Base-by-base conservation (phyloP, 257 asterid species). In the Plantago ovata region DNA sequence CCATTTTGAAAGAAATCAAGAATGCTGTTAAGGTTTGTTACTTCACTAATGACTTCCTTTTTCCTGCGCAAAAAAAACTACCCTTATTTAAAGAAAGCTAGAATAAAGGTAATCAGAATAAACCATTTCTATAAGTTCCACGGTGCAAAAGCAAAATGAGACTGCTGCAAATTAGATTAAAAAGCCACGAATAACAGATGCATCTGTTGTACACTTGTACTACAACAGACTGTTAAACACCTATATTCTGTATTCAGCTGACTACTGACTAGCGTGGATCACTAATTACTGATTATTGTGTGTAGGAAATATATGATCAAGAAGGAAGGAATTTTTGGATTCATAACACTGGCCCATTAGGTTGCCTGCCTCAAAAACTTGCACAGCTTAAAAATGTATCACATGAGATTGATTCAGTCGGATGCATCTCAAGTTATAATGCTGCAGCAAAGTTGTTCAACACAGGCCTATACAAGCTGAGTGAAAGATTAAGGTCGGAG, bases 241-340 rank as follows among this genome's bases (percentile, higher is more conserved):
- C n/a, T 24, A 2, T 2, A 20, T 24, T 10, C 11, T 48, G 20
- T 48, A 28, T 24, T 46, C 23, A n/a, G 52, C 20, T 11, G 5
- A 2, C 7, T 16, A 3, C 54, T 16, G 7, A 7, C 9, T 18
- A 46, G 50, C 6, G 24, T 56, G 46, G 47, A 51, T 16, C 20
- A 23, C 50, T 56, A 19, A 38, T 56, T 47, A 66, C 42, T 66
- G 33, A 24, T 68, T 2, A 33, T 63, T 9, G 57, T 40, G 53
- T 68, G 74, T 70, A 87, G 94, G 84, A 56, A 38, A 63, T 92
- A 45, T 80, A 92, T 68, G 72, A 53, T 67, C 67, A 67, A 72
- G 95, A 92, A 59, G 96, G 96, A 61, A 69, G 89, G 72, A 85
- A 73, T 39, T 85, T 92, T 61, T 92, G 98, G 98, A 75, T 88